Conservation (phyloP, 495 filamentous ascomycete genomes). For the Parathielavia hyrcaniae region DNA sequence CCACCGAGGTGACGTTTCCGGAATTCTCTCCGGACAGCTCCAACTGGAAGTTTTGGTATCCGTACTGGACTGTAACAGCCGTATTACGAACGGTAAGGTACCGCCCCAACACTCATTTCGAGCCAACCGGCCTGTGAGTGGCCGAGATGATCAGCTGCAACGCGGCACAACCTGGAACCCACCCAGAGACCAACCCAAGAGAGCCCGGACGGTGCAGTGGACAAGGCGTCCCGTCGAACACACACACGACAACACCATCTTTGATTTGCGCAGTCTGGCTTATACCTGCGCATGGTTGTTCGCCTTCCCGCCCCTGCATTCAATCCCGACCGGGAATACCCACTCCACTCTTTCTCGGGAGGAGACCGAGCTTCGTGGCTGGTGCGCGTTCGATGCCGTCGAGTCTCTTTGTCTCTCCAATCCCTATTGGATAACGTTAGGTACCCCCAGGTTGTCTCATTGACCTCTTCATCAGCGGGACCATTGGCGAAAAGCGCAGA, state of each 20-base stretch:
- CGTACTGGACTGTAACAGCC: too few species aligned
- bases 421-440: too few species aligned
- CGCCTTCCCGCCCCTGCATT: conserved; percentile 13
- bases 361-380: background rate
- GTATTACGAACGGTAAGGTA: conserved; percentile 9
- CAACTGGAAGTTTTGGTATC: too few species aligned
- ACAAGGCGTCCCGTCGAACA: conserved; percentile 8
- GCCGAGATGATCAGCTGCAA: conserved; percentile 17
- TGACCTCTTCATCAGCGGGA: background rate
- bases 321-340: too few species aligned
- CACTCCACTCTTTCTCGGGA: background rate
- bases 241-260: conserved; percentile 16
- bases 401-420: conserved; percentile 11
- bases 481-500: conserved; percentile 11
- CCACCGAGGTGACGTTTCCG: conserved; percentile 11
- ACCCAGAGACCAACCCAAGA: conserved; percentile 13
- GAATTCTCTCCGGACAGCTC: background rate
- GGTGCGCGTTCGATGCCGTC: too few species aligned
- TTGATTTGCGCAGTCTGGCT: background rate
- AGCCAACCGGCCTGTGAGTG: conserved; percentile 24
- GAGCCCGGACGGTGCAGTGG: background rate
- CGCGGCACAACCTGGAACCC: conserved; percentile 28
- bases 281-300: background rate
- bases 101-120: conserved; percentile 17
- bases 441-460: too few species aligned